Evolutionary conservation across 495 filamentous ascomycete genomes (phyloP).

Genomic region (Penicillium waksmanii): DNA sequence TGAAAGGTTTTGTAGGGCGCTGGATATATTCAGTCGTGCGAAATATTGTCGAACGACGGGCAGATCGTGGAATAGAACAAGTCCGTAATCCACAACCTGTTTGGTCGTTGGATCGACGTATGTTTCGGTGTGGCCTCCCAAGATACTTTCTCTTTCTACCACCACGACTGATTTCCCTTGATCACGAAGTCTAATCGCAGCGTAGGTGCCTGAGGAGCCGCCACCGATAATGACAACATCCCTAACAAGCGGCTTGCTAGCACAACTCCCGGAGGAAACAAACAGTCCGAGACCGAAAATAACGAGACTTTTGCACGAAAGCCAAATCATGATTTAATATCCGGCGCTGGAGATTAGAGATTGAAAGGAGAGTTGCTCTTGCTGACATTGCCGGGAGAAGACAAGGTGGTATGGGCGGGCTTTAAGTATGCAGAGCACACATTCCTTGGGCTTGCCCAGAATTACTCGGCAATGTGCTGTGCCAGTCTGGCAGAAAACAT

Average conservation of each 20-base stretch:
- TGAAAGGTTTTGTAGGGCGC: constrained; percentile 25
- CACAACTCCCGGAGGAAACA: constrained; percentile 2
- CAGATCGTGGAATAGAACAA: constrained; percentile 37
- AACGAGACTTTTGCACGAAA: neutral
- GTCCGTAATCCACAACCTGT: constrained; percentile 49
- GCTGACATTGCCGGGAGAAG: neutral
- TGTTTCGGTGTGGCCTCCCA: constrained; percentile 56
- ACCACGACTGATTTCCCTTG: constrained; percentile 44
- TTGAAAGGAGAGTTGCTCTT: neutral
- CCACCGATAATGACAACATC: constrained; percentile 57
- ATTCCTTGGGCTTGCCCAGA: neutral
- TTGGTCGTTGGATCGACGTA: constrained; percentile 44
- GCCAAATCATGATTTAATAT: constrained; percentile 1
- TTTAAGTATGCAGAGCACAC: neutral
- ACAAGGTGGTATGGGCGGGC: neutral
- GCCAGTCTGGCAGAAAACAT: neutral
- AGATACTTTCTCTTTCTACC: constrained; percentile 42
- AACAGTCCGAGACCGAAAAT: neutral
- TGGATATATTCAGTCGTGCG: constrained; percentile 35
- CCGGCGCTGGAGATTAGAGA: neutral
- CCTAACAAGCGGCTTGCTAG: constrained; percentile 9
- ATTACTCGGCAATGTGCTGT: neutral
- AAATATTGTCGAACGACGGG: constrained; percentile 29
- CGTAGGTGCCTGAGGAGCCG: constrained; percentile 51
- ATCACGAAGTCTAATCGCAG: constrained; percentile 46